These are phyloP conservation scores for Trichocladium antarcticum DNA, from an alignment of 495 filamentous ascomycete species.

Conservation along the genomic window DNA sequence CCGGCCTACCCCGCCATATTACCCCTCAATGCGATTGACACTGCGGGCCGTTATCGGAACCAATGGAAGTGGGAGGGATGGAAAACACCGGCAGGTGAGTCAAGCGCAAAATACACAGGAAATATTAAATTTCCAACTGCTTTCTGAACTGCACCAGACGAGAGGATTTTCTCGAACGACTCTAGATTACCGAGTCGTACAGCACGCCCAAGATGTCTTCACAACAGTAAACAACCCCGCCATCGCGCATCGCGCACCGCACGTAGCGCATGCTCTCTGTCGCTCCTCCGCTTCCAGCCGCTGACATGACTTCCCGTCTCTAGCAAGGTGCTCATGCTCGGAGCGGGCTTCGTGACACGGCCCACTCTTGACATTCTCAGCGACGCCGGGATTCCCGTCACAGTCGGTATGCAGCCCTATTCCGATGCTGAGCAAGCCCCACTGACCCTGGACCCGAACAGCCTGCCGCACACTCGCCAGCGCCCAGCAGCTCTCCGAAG, in stretches of 20 bases:
- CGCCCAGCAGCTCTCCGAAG: conserved; percentile 62
- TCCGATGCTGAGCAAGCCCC: background rate
- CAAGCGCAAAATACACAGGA: background rate
- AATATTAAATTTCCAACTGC: background rate
- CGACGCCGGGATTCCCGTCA: conserved; percentile 66
- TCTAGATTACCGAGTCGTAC: background rate
- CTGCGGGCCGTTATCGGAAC: conserved; percentile 19
- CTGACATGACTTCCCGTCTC: conserved; percentile 7
- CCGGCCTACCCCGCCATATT: background rate
- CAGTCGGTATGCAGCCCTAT: conserved; percentile 55
- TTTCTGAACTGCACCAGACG: background rate
- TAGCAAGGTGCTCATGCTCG: conserved; percentile 55
- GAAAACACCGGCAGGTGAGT: conserved; percentile 1
- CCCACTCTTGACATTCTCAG: conserved; percentile 69
- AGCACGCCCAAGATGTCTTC: conserved; percentile 20
- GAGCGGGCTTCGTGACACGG: conserved; percentile 69
- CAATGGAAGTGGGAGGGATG: too few relatives aligned
- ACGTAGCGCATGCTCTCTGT: too few relatives aligned
- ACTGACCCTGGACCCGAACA: conserved; percentile 21
- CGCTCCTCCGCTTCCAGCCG: background rate
- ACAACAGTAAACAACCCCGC: conserved; percentile 22
- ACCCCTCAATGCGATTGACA: background rate
- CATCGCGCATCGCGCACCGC: background rate
- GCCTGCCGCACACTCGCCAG: conserved; percentile 76
- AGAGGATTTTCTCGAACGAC: conserved; percentile 1